These are phyloP conservation scores for Ganoderma multipileum DNA, from an alignment of 1,284 basidiomycete genomes.

Conservation along the genomic window DNA sequence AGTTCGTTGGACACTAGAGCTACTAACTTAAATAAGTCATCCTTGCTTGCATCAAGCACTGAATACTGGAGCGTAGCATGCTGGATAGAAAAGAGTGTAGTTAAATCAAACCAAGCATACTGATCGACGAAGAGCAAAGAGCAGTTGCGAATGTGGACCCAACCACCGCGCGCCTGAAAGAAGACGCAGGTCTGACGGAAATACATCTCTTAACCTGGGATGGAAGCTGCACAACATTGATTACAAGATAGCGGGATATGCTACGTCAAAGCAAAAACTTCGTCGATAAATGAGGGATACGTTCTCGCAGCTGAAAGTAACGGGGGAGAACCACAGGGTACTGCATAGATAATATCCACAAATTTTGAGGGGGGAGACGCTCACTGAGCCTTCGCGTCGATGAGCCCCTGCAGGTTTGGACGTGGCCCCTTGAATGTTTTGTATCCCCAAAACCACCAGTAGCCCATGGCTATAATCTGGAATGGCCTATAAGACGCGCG, in stretches of 20 bases:
- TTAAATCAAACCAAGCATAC: too few relatives aligned
- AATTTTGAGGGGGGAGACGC: slow-evolving; percentile 45
- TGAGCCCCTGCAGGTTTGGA: slow-evolving; percentile 2
- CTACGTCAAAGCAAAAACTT: not conserved
- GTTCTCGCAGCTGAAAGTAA: not conserved
- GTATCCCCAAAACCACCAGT: slow-evolving; percentile 2
- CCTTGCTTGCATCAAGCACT: too few relatives aligned
- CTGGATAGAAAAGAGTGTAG: too few relatives aligned
- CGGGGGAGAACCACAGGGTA: not conserved
- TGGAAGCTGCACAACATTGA: not conserved
- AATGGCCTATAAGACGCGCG: not conserved
- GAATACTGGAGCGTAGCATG: too few relatives aligned
- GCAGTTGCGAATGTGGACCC: not conserved
- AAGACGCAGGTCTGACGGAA: not conserved
- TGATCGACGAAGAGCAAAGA: not conserved
- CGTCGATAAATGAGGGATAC: not conserved
- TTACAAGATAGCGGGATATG: not conserved
- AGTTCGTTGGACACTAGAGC: too few relatives aligned
- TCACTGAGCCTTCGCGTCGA: not conserved
- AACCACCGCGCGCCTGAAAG: not conserved
- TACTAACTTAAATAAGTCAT: too few relatives aligned
- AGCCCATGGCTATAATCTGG: slow-evolving; percentile 4
- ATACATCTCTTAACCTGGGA: not conserved
- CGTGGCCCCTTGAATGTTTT: slow-evolving; percentile 10
- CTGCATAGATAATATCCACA: not conserved